Conservation (phyloP, 1,139 yeast species). For the Pichia sp. region DNA sequence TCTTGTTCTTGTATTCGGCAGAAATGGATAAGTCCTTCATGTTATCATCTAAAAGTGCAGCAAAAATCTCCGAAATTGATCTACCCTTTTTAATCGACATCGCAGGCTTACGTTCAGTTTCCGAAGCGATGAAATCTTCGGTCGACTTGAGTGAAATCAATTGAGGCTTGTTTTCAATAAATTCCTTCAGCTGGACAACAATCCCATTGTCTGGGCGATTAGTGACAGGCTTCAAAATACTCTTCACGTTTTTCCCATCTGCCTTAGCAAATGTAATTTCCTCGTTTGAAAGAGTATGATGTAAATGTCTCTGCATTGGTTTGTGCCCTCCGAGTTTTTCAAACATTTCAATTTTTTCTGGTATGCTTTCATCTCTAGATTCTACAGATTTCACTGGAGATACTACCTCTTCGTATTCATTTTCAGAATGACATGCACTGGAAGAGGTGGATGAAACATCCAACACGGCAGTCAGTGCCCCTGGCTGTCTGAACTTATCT, state of each 20-base stretch:
- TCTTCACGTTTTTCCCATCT: conserved; percentile 2
- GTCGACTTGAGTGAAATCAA: conserved; percentile 8
- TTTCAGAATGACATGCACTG: conserved; percentile 8
- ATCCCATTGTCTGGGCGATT: conserved; percentile 13
- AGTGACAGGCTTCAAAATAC: conserved; percentile 13
- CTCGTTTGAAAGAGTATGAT: conserved; percentile 1
- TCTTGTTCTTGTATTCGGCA: conserved; percentile 27
- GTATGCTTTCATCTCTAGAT: conserved; percentile 18
- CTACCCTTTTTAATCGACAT: conserved; percentile 7
- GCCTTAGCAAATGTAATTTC: not conserved
- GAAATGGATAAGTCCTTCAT: conserved; percentile 26
- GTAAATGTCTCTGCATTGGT: conserved; percentile 5
- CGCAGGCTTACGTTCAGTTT: not conserved
- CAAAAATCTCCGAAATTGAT: conserved; percentile 24
- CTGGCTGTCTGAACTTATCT: conserved; percentile 10
- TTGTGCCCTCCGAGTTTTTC: conserved; percentile 28
- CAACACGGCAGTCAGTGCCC: conserved; percentile 14
- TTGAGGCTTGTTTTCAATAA: conserved; percentile 17
- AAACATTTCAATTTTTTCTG: conserved; percentile 27
- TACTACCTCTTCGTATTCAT: conserved; percentile 3
- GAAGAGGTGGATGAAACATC: conserved; percentile 16
- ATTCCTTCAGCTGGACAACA: conserved; percentile 16
- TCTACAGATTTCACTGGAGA: not conserved
- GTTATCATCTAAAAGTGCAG: conserved; percentile 25
- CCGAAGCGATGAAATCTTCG: not conserved